Base-by-base conservation (phyloP, 108 stramenopile species). In the Seminavis robusta region DNA sequence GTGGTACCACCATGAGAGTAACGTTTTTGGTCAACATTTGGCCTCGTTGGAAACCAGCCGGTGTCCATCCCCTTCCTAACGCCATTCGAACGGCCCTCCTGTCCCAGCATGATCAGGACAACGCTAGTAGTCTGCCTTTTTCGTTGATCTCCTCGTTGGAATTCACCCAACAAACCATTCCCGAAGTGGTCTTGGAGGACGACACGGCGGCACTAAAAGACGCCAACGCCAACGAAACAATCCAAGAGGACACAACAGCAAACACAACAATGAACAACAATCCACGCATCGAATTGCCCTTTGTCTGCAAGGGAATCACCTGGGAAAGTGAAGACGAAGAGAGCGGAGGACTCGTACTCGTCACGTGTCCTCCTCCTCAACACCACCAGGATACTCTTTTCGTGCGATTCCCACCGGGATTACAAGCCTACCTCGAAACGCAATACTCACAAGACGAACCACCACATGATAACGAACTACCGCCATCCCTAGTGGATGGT, bases 1-100 rank as follows among this genome's bases (percentile, higher is more conserved):
- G 20, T 6, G 38, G n/a, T 17, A 23, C 27, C 16, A 42, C 53
- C 24, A 33, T 77, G 24, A 64, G 89, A 25, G 79, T 96, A 2
- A 96, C 95, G 9, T 93, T 96, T 56, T 64, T 96, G 27, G 95
- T 96, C 20, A 96, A 96, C 59, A 61, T 94, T 29, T 96, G 95
- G 95, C 49, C 69, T 23, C 51, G 69, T 33, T 56, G 70, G 27
- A 58, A 54, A 41, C 88, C 88, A 11, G 70, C 81, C 19, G 79
- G 70, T 5, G 81, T 89, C 17, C 32, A 55, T 7, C 61, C 61
- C 17, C 45, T 77, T 39, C 41, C 52, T 25, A 15, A 60, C 13
- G 40, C 34, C 1, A 77, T 80, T 51, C 67, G 76, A 40, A 11
- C 56, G 49, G 32, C 9, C 15, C 34, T 73, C 33, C 8, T 52